Conservation (phyloP, 495 filamentous ascomycete genomes). For the Annulohypoxylon moriforme region DNA sequence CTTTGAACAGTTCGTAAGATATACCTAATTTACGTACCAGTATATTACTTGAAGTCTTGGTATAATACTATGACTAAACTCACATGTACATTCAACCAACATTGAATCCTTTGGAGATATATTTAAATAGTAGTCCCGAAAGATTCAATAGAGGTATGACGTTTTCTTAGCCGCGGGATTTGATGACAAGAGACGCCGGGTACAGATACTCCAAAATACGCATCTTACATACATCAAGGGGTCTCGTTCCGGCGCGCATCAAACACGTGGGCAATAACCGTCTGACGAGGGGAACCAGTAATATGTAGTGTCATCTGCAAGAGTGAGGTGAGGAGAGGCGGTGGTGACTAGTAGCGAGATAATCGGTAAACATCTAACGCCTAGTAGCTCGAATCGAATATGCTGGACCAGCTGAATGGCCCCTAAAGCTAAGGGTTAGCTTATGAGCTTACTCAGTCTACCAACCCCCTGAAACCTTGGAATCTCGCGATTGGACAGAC, state of each 20-base stretch:
- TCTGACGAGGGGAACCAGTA: slow-evolving; percentile 29
- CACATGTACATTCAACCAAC: not conserved
- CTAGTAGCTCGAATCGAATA: too few species aligned
- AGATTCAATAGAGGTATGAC: not conserved
- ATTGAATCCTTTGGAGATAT: not conserved
- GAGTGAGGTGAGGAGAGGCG: slow-evolving; percentile 10
- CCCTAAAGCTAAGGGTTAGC: slow-evolving; percentile 4
- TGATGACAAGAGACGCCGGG: not conserved
- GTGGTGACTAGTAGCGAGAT: slow-evolving; percentile 12
- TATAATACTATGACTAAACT: not conserved
- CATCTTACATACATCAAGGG: slow-evolving; percentile 36
- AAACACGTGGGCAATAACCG: slow-evolving; percentile 39
- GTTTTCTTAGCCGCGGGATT: slow-evolving; percentile 19
- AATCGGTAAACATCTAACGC: not conserved
- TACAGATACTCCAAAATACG: slow-evolving; percentile 23
- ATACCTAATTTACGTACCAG: too few species aligned
- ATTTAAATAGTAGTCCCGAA: slow-evolving; percentile 1
- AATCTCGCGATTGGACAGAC: slow-evolving; percentile 22
- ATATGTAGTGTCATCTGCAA: slow-evolving; percentile 33
- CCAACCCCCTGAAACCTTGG: slow-evolving; percentile 2
- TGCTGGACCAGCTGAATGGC: slow-evolving; percentile 19
- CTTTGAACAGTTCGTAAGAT: not conserved
- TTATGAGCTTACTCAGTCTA: slow-evolving; percentile 1
- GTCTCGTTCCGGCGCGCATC: slow-evolving; percentile 32
- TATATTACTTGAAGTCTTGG: too few species aligned